phyloP scores from a whole-genome alignment of 768 basidiomycete species.

The Amanita fuliginea region DNA sequence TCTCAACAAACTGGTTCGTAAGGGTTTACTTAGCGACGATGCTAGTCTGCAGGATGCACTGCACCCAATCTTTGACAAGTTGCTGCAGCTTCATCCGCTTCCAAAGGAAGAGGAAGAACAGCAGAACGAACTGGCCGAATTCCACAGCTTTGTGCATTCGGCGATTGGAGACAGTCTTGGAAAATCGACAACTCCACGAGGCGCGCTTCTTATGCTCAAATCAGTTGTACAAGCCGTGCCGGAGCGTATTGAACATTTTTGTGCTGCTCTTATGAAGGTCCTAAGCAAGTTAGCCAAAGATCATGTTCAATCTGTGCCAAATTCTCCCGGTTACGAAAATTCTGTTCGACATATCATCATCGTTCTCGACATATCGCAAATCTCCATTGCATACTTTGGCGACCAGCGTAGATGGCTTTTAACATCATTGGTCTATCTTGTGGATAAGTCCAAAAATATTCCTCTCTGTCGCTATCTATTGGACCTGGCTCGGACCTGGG shows the following conservation, averaged over 20 bases:
- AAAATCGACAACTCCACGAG: constrained; percentile 59
- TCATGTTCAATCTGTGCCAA: constrained; percentile 51
- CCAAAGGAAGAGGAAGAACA: constrained; percentile 74
- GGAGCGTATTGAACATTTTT: constrained; percentile 76
- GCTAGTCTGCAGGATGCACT: constrained; percentile 69
- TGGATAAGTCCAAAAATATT: constrained; percentile 81
- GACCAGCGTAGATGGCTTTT: constrained; percentile 82
- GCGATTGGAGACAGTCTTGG: constrained; percentile 74
- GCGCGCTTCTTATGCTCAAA: constrained; percentile 79
- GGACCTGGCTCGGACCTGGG: constrained; percentile 82
- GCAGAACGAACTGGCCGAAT: constrained; percentile 58
- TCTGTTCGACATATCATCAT: constrained; percentile 56
- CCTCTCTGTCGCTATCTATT: constrained; percentile 77
- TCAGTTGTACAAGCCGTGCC: constrained; percentile 73
- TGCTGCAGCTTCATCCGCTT: constrained; percentile 67
- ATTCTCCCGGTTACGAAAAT: constrained; percentile 40
- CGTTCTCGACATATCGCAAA: constrained; percentile 82
- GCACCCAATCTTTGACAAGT: constrained; percentile 71
- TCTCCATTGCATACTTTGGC: constrained; percentile 68
- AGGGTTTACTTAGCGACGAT: constrained; percentile 78
- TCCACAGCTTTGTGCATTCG: constrained; percentile 66
- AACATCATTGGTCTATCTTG: constrained; percentile 64
- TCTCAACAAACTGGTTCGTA: constrained; percentile 77
- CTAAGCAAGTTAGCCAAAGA: constrained; percentile 83
- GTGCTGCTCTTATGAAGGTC: constrained; percentile 66